Evolutionary conservation across 2,329 filamentous ascomycete species (phyloP), one percentile per base, ranked within the genome.

Genomic region (Penicillium hordei): DNA sequence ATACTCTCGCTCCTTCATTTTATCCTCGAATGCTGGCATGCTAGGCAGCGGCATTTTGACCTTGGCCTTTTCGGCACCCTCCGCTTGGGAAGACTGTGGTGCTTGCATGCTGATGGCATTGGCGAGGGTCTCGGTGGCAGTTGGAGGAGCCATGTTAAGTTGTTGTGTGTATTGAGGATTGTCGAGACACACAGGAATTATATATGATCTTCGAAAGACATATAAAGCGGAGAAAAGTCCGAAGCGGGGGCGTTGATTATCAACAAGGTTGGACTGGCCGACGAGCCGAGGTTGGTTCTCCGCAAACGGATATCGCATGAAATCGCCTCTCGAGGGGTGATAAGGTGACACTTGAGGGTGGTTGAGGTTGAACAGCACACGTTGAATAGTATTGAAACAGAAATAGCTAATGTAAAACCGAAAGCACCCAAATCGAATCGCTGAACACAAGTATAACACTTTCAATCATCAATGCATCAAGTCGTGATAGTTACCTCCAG

Each of bases 1-100:
- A 60, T 83, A 82, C 50, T 81, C 76, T 25, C 82, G 77, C 60
- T 84, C 79, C 42, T 81, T 67, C 19, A 73, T 60, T 52, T 78
- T 78, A 62, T 78, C 70, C 5, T 72, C 68, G 52, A 79, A 79
- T 4, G 68, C 71, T 1, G 75, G 76, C 21, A 71, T 68, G 6
- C 58, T 60, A 2, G 73, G 73, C 55, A 75, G 68, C 7, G 55
- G 33, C 55, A 71, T 69, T 55, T 72, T 73, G n/a, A 71, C 60
- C 44, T 70, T 72, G 27, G 71, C 62, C 12, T 66, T 65, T 44
- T 68, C 58, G 7, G 63, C 65, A 19, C 61, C 62, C 5, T 63
- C 58, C 6, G 66, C 61, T 39, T 72, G 68, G 33, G 64, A 60
- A 7, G 63, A 66, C 29, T 65, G 60, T 31, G 60, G 63, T 21